Evolutionary conservation across 1,139 yeast genomes (phyloP).

Genomic region (Geotrichum reessii): DNA sequence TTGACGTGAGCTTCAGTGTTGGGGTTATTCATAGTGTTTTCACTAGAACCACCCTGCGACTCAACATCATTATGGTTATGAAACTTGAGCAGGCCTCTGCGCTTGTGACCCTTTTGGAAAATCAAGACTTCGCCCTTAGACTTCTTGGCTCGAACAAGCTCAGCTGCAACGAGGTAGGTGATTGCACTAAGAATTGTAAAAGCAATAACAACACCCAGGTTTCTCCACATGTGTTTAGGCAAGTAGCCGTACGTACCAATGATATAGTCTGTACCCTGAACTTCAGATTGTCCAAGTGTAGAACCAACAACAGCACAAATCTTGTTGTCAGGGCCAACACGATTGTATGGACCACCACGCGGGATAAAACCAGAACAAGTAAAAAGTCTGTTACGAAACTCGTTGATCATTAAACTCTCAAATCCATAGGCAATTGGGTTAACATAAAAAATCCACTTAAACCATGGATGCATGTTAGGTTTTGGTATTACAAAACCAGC

Average conservation of each 20-base stretch:
- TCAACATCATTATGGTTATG: no score
- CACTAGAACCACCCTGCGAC: conserved; percentile 25
- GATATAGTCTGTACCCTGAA: conserved; percentile 54
- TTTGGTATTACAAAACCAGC: conserved; percentile 50
- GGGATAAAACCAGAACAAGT: conserved; percentile 48
- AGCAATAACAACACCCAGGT: conserved; percentile 59
- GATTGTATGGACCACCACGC: no score
- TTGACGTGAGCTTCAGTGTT: no score
- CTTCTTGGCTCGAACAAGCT: conserved; percentile 62
- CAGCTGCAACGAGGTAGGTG: conserved; percentile 52
- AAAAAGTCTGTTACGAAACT: conserved; percentile 40
- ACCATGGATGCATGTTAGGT: conserved; percentile 48
- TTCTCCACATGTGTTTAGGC: conserved; percentile 67
- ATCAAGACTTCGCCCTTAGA: conserved; percentile 74
- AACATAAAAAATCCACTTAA: conserved; percentile 46
- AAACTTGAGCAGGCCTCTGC: no score
- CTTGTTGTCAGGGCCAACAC: conserved; percentile 42
- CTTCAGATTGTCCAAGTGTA: conserved; percentile 47
- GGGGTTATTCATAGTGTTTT: no score
- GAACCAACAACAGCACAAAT: conserved; percentile 62
- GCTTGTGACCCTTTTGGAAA: conserved; percentile 41
- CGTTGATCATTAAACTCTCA: conserved; percentile 39
- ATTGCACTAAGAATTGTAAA: conserved; percentile 48
- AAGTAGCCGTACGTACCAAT: conserved; percentile 42
- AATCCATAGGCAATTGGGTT: conserved; percentile 46